These are phyloP conservation scores for Talaromyces funiculosus DNA, from an alignment of 2,329 filamentous ascomycete species.

Conservation along the genomic window DNA sequence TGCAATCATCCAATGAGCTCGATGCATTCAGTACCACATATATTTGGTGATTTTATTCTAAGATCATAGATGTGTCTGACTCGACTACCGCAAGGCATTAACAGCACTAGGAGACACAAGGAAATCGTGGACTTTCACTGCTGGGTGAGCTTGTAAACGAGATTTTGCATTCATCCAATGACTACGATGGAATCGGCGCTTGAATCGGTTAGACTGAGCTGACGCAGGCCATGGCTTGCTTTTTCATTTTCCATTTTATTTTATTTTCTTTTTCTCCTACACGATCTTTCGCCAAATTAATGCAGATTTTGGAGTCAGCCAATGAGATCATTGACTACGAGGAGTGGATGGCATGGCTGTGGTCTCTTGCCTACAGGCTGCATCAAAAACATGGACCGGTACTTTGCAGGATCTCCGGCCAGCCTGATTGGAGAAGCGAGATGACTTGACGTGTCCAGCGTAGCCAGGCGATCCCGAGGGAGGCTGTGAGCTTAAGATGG, in stretches of 20 bases:
- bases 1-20: background rate
- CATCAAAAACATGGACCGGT: background rate
- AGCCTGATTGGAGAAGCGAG: too few species aligned
- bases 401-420: too few species aligned
- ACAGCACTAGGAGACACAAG: too few species aligned
- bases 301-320: background rate
- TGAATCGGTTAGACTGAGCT: background rate
- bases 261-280: background rate
- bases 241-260: background rate
- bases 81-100: too few species aligned
- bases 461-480: background rate
- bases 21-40: background rate
- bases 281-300: background rate
- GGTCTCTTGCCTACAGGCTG: too few species aligned
- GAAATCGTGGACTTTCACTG: too few species aligned
- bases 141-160: too few species aligned
- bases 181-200: background rate
- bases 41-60: too few species aligned
- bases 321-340: background rate
- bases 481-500: background rate
- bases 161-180: background rate
- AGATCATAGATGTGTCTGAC: too few species aligned
- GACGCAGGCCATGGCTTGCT: too few species aligned
- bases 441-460: background rate
- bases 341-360: background rate